Evolutionary conservation across 2,329 filamentous ascomycete genomes (phyloP).

Genomic region (Diaporthe helianthi): DNA sequence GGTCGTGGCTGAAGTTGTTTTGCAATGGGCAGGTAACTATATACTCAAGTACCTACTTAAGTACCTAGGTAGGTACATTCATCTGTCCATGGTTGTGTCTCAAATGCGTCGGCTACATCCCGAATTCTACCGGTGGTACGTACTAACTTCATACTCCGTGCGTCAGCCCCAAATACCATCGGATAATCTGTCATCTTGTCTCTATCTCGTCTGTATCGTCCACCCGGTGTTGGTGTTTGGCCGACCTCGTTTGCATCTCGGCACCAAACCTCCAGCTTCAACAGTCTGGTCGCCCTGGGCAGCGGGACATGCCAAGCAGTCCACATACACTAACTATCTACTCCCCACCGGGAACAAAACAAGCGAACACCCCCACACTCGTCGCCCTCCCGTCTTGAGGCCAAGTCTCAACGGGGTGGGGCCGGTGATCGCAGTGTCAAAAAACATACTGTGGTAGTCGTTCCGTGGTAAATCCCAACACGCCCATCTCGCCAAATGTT

Average conservation of each 20-base stretch:
- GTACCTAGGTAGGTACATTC: too few relatives aligned
- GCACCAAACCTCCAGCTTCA: slow-evolving; percentile 20
- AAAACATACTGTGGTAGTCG: slow-evolving; percentile 9
- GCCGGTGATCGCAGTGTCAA: slow-evolving; percentile 17
- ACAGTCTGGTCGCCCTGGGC: slow-evolving; percentile 2
- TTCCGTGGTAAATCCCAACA: not conserved
- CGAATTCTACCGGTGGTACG: slow-evolving; percentile 21
- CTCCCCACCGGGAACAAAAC: slow-evolving; percentile 24
- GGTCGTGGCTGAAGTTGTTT: slow-evolving; percentile 6
- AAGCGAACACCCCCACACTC: slow-evolving; percentile 1
- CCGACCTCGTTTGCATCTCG: slow-evolving; percentile 8
- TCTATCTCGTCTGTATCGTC: slow-evolving; percentile 2
- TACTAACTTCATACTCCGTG: too few relatives aligned
- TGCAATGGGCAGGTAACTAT: not conserved
- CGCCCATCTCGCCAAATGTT: slow-evolving; percentile 13
- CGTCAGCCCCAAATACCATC: slow-evolving; percentile 16
- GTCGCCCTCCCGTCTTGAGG: not conserved
- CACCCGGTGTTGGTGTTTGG: slow-evolving; percentile 4
- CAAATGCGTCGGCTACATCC: slow-evolving; percentile 2
- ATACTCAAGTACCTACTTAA: too few relatives aligned
- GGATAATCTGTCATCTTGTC: slow-evolving; percentile 30
- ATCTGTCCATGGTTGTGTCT: not conserved
- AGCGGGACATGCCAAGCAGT: not conserved
- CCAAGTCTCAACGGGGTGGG: slow-evolving; percentile 27
- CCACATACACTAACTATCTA: too few relatives aligned